Conservation (phyloP, 2,329 filamentous ascomycete genomes). For the Cadophora sp. region DNA sequence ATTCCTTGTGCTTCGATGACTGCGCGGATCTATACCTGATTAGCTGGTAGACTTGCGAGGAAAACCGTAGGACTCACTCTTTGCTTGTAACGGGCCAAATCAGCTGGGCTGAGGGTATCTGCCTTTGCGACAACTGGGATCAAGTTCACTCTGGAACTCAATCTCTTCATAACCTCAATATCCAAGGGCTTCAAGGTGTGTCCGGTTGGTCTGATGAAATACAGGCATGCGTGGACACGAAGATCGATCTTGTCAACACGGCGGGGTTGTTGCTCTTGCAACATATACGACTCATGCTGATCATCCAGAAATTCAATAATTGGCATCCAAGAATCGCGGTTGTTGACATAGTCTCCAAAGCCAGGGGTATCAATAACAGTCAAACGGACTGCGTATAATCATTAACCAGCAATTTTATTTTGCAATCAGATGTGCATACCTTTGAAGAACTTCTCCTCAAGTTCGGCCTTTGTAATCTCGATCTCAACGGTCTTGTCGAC, state of each 20-base stretch:
- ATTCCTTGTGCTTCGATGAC: constrained; percentile 99
- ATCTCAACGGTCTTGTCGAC: constrained; percentile 99
- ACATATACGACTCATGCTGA: constrained; percentile 99
- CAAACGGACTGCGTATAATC: constrained; percentile 75
- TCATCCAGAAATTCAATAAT: constrained; percentile 99
- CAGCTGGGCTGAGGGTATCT: constrained; percentile 91
- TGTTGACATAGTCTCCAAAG: constrained; percentile 99
- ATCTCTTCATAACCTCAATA: constrained; percentile 99
- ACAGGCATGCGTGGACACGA: constrained; percentile 96
- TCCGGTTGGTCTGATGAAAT: constrained; percentile 98
- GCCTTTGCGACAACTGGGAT: constrained; percentile 99
- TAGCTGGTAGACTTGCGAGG: constrained; percentile 41
- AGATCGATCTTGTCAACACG: constrained; percentile 99
- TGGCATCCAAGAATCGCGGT: constrained; percentile 99
- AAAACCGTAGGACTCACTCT: constrained; percentile 66
- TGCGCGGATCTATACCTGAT: constrained; percentile 74
- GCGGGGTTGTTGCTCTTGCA: constrained; percentile 99
- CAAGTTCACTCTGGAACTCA: constrained; percentile 96
- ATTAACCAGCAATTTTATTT: constrained; percentile 23
- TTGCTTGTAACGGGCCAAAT: constrained; percentile 93
- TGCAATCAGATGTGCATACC: constrained; percentile 59
- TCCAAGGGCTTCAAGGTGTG: constrained; percentile 98
- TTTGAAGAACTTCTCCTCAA: constrained; percentile 99
- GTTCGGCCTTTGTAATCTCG: constrained; percentile 98
- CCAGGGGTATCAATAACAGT: constrained; percentile 99